Percentiles rank a stretch among this genome's conserved stretches.
Conservation (phyloP, 2,329 filamentous ascomycete genomes). For the Cladosporium colombiae region DNA sequence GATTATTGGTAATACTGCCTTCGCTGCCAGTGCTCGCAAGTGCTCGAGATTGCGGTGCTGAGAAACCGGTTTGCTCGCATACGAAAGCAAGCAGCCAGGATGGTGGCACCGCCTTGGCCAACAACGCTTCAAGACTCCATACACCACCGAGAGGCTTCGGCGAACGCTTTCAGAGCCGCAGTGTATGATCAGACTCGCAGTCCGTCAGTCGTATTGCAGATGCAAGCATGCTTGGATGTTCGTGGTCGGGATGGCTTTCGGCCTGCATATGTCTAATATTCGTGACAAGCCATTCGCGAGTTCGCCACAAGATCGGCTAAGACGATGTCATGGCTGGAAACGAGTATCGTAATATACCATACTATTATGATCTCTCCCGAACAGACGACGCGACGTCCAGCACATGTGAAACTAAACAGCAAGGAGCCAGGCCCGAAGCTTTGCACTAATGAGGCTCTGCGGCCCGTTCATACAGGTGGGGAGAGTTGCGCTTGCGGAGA, state of each 20-base stretch:
- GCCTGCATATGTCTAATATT: neutral
- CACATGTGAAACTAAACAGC: neutral
- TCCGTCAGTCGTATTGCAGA: neutral
- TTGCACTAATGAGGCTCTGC: conserved; percentile 2
- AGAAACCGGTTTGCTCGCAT: neutral
- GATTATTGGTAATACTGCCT: neutral
- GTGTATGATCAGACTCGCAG: neutral
- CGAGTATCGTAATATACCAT: neutral
- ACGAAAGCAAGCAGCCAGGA: neutral
- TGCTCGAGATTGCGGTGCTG: neutral
- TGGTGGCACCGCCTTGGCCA: neutral
- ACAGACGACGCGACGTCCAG: neutral
- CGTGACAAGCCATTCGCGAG: neutral
- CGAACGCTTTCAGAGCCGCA: neutral
- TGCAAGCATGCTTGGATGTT: neutral
- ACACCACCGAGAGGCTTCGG: too few species aligned
- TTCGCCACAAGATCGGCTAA: neutral
- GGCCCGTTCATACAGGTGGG: neutral
- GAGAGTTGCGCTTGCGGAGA: neutral
- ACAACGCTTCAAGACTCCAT: too few species aligned
- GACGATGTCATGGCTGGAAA: neutral
- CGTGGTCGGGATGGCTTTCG: neutral
- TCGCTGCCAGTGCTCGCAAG: neutral
- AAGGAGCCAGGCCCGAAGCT: conserved; percentile 3
- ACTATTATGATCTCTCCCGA: neutral